Evolutionary conservation across 805 yeast species (phyloP).

Genomic region (Ogataea kodamae): DNA sequence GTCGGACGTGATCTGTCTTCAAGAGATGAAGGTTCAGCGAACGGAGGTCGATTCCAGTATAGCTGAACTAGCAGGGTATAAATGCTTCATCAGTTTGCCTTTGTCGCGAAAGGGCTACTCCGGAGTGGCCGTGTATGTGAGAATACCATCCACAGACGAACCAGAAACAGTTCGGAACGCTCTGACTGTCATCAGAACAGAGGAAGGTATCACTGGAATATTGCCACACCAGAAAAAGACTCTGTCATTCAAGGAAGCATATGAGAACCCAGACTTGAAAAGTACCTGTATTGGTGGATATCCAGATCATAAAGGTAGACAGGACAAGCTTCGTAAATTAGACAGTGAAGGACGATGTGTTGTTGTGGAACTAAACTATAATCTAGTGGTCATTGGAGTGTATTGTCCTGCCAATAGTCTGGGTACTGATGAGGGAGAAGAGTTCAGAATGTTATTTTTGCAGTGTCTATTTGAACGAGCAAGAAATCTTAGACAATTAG

Average conservation of each 20-base stretch:
- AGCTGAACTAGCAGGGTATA: slow-evolving; percentile 50
- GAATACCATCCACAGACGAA: slow-evolving; percentile 47
- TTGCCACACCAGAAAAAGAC: slow-evolving; percentile 27
- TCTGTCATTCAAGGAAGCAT: slow-evolving; percentile 29
- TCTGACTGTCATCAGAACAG: slow-evolving; percentile 65
- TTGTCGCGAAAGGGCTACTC: slow-evolving; percentile 73
- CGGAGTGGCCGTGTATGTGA: slow-evolving; percentile 83
- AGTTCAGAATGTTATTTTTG: slow-evolving; percentile 55
- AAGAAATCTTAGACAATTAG: slow-evolving; percentile 46
- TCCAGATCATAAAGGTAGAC: slow-evolving; percentile 39
- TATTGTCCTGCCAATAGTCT: slow-evolving; percentile 93
- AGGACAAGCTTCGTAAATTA: slow-evolving; percentile 32
- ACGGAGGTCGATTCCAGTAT: slow-evolving; percentile 37
- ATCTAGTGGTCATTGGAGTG: slow-evolving; percentile 57
- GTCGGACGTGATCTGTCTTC: slow-evolving; percentile 81
- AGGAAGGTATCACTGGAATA: slow-evolving; percentile 87
- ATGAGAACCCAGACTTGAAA: slow-evolving; percentile 9
- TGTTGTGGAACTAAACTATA: slow-evolving; percentile 64
- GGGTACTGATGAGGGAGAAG: slow-evolving; percentile 63
- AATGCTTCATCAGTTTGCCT: slow-evolving; percentile 69
- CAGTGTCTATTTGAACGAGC: slow-evolving; percentile 59
- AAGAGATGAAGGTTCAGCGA: slow-evolving; percentile 74
- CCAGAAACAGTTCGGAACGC: slow-evolving; percentile 32
- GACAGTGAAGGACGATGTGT: slow-evolving; percentile 87
- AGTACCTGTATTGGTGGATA: slow-evolving; percentile 67